phyloP scores from a whole-genome alignment of 495 filamentous ascomycete genomes.

The Talaromyces nanjingensis region DNA sequence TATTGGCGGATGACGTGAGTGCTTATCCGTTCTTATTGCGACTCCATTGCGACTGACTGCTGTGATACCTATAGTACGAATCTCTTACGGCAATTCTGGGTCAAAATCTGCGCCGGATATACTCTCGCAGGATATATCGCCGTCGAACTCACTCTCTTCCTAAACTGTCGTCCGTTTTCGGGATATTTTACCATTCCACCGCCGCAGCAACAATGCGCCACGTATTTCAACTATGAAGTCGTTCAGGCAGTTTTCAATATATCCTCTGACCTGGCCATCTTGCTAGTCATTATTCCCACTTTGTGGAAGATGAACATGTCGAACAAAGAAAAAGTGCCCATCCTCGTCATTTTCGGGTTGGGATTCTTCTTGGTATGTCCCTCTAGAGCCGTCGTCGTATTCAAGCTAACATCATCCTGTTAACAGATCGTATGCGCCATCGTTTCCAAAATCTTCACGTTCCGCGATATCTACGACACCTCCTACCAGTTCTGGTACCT shows the following conservation, averaged over 20 bases:
- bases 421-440: conserved; percentile 29
- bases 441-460: conserved; percentile 40
- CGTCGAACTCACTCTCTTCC: conserved; percentile 32
- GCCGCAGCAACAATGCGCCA: conserved; percentile 38
- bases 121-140: conserved; percentile 24
- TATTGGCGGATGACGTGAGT: conserved; percentile 35
- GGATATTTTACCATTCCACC: conserved; percentile 38
- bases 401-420: background rate
- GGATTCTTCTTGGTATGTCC: conserved; percentile 33
- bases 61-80: conserved; percentile 10
- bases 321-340: conserved; percentile 29
- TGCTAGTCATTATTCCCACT: conserved; percentile 37
- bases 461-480: conserved; percentile 30
- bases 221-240: conserved; percentile 39
- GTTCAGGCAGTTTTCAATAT: conserved; percentile 43
- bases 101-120: conserved; percentile 25
- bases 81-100: conserved; percentile 22
- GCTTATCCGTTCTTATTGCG: background rate
- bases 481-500: conserved; percentile 46
- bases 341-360: conserved; percentile 37
- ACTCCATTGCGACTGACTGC: background rate
- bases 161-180: conserved; percentile 27
- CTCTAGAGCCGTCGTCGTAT: background rate
- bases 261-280: conserved; percentile 39
- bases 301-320: conserved; percentile 29